Evolutionary conservation across 2,329 filamentous ascomycete genomes (phyloP), one percentile per base, ranked within the genome.

Genomic region (Pseudonectria foliicola): DNA sequence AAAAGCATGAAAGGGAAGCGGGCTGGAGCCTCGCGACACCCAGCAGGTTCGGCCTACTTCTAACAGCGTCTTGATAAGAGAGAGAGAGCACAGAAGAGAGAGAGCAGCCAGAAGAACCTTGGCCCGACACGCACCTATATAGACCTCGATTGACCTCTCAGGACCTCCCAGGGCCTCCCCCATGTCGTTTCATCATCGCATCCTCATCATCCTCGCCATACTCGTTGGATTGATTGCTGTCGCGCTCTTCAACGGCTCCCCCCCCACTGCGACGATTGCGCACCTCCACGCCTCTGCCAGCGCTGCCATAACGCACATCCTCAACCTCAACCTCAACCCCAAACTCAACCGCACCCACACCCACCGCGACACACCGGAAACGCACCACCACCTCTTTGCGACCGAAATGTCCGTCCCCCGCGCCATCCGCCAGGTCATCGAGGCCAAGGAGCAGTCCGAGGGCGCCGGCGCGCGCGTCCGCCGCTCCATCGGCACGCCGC

Each of bases 381-480:
- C n/a, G 13, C 47, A 50, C 25, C 46, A 50, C 36, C 31, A 49
- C 27, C 55, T 62, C 34, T 47, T 54, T 49, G 54, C 56, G 14
- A 57, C 66, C 44, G 67, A 76, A 38, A 83, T 83, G 74, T 75
- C 82, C 28, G 62, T 78, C 42, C 72, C 84, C 18, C 79, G 92
- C 55, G 74, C 80, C 32, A 90, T 96, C 57, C 78, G 77, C 48
- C 85, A 89, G 63, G 78, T 83, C 47, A 89, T 95, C 62, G 73
- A 87, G 29, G 90, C 90, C 41, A 63, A 82, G 40, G 87, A 95
- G 62, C 85, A 94, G 61, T 69, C 85, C 18, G 90, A 96, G 61
- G 90, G 90, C 28, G 86, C 81, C 0, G 90, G 92, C 37, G 90
- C 90, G 5, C 75, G 80, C 43, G 90, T 96, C 11, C 79, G 90